Conservation (phyloP, 352 stramenopile genomes). For the Globisporangium uncinulatum region DNA sequence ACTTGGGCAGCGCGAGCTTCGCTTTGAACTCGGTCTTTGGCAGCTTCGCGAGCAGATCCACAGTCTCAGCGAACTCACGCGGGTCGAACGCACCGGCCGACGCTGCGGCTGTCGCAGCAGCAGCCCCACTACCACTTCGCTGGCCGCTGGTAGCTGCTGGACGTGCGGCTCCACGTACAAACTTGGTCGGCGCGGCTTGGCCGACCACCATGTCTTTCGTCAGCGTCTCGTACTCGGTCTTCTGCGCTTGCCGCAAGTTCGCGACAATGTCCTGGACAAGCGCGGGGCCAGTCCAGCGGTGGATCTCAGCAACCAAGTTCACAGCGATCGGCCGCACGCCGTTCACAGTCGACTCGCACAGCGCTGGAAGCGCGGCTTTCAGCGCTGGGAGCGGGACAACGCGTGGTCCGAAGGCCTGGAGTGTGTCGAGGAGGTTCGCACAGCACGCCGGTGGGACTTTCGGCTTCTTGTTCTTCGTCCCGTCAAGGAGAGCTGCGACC, state of each 20-base stretch:
- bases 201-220: conserved; percentile 70
- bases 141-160: conserved; percentile 7
- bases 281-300: conserved; percentile 70
- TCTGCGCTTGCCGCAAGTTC: conserved; percentile 74
- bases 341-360: conserved; percentile 82
- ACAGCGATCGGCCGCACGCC: conserved; percentile 71
- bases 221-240: conserved; percentile 76
- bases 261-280: conserved; percentile 75
- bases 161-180: conserved; percentile 55
- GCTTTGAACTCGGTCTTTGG: conserved; percentile 75
- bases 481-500: conserved; percentile 66
- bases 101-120: conserved; percentile 1
- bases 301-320: conserved; percentile 76
- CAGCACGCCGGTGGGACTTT: conserved; percentile 80
- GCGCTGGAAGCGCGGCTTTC: conserved; percentile 55
- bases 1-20: conserved; percentile 73
- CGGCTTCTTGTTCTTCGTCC: conserved; percentile 83
- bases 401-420: conserved; percentile 77
- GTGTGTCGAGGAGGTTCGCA: conserved; percentile 49
- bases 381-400: conserved; percentile 63
- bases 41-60: conserved; percentile 78
- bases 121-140: background rate
- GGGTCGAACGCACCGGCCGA: conserved; percentile 45
- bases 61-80: conserved; percentile 79
- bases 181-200: conserved; percentile 64